Evolutionary conservation across 116 monocot genomes (phyloP).

Genomic region (Zostera marina): DNA sequence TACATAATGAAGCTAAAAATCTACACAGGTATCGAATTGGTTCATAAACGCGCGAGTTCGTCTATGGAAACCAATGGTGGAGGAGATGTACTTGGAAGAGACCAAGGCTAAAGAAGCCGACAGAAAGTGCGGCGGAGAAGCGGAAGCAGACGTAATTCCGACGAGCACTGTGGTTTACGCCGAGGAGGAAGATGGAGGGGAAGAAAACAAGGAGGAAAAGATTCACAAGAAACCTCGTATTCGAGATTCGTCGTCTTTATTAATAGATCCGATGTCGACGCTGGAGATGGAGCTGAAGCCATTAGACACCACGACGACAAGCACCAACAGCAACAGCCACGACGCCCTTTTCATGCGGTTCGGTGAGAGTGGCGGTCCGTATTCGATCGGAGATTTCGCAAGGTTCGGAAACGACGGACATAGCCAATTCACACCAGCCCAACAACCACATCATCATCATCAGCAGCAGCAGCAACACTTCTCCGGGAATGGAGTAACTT

Average conservation of each 20-base stretch:
- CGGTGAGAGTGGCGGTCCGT: slow-evolving; percentile 25
- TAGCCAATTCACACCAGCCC: slow-evolving; percentile 32
- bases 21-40: slow-evolving; percentile 82
- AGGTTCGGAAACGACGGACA: slow-evolving; percentile 27
- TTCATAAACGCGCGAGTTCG: slow-evolving; percentile 95
- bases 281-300: slow-evolving; percentile 16
- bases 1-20: too few species aligned
- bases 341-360: slow-evolving; percentile 38
- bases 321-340: neutral
- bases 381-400: slow-evolving; percentile 37
- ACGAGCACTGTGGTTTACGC: slow-evolving; percentile 19
- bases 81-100: slow-evolving; percentile 95
- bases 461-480: slow-evolving; percentile 3
- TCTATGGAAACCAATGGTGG: slow-evolving; percentile 99
- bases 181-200: neutral
- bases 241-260: too few species aligned
- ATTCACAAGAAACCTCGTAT: neutral
- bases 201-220: neutral
- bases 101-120: slow-evolving; percentile 41
- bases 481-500: slow-evolving; percentile 43
- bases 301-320: slow-evolving; percentile 25
- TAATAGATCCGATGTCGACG: slow-evolving; percentile 2
- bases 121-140: slow-evolving; percentile 4
- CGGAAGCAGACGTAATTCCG: neutral
- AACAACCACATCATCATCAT: neutral